Evolutionary conservation across 2,329 filamentous ascomycete genomes (phyloP).

Genomic region (Fusarium sp.): DNA sequence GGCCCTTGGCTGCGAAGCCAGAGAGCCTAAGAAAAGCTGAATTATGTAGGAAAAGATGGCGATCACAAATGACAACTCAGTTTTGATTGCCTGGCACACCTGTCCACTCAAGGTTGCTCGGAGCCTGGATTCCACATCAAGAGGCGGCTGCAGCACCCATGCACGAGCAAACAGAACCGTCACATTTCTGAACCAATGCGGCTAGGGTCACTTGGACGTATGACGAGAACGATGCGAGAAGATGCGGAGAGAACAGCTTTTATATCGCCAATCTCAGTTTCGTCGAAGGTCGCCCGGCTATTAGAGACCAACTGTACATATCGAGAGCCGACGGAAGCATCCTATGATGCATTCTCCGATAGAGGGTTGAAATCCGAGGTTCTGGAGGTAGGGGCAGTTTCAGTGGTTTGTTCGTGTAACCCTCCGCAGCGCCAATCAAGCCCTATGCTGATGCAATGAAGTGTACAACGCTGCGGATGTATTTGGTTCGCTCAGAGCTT

Average conservation of each 20-base stretch:
- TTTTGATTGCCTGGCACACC: slow-evolving; percentile 7
- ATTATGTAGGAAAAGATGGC: neutral
- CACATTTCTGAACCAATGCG: slow-evolving; percentile 23
- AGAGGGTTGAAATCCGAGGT: neutral
- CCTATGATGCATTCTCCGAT: too few species aligned
- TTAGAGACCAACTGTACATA: neutral
- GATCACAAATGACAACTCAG: slow-evolving; percentile 15
- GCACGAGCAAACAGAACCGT: slow-evolving; percentile 30
- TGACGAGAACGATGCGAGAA: slow-evolving; percentile 17
- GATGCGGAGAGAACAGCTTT: slow-evolving; percentile 2
- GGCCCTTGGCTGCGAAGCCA: neutral
- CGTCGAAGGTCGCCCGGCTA: neutral
- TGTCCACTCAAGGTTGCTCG: slow-evolving; percentile 3
- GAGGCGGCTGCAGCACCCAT: slow-evolving; percentile 36
- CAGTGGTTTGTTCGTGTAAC: neutral
- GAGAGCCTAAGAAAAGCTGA: slow-evolving; percentile 7
- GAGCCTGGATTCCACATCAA: slow-evolving; percentile 20
- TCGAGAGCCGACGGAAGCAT: slow-evolving; percentile 1
- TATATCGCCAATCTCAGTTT: neutral
- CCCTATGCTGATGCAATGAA: neutral
- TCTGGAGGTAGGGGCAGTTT: neutral
- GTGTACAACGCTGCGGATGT: neutral
- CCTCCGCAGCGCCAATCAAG: neutral
- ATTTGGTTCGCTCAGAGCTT: neutral
- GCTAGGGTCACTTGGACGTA: slow-evolving; percentile 12